Base-by-base conservation (phyloP, 2,329 filamentous ascomycete genomes). In the Apiospora saccharicola region DNA sequence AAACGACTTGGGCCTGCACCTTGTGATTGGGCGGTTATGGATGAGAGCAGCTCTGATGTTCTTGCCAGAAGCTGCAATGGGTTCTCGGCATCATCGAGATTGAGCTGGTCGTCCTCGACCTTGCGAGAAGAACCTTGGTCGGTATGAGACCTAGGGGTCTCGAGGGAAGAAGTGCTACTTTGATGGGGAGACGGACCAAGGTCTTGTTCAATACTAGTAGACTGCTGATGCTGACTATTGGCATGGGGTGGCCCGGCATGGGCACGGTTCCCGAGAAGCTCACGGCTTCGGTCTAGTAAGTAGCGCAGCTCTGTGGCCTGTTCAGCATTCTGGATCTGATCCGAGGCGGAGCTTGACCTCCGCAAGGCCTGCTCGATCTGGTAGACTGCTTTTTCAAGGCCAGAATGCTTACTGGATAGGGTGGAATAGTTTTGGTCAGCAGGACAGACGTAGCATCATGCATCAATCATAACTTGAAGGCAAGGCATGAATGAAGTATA, bases 311-410 rank as follows among this genome's bases (percentile, higher is more conserved):
- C 84, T 10, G 81, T 80, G 43, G 83, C 85, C 68, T 84, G 81
- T 19, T 86, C 83, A 64, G 83, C 82, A 73, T 82, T 82, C 37
- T 83, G 79, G 10, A 82, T 80, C 57, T 79, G 79, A 13, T 81
- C 80, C 4, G 84, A 77, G 67, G 85, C 83, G 70, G 86, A 80
- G 71, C 85, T 84, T 34, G 89, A 87, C 68, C 90, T 83, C 78
- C 89, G 86, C 71, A 92, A 83, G 16, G 91, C 92, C 79, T 94
- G 90, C 77, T 94, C 91, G 73, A 94, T 91, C 78, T 93, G 92
- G 77, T 90, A 90, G 26, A 94, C 87, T 3, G 92, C 92, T 81
- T 94, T 94, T 74, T 94, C 92, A 43, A 94, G 83, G 0, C 92
- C 92, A 22, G 90, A 92, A 53, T 92, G 89, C 81, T 94, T 94